Evolutionary conservation across 2,329 filamentous ascomycete genomes (phyloP).

Genomic region (Phoma sp.): DNA sequence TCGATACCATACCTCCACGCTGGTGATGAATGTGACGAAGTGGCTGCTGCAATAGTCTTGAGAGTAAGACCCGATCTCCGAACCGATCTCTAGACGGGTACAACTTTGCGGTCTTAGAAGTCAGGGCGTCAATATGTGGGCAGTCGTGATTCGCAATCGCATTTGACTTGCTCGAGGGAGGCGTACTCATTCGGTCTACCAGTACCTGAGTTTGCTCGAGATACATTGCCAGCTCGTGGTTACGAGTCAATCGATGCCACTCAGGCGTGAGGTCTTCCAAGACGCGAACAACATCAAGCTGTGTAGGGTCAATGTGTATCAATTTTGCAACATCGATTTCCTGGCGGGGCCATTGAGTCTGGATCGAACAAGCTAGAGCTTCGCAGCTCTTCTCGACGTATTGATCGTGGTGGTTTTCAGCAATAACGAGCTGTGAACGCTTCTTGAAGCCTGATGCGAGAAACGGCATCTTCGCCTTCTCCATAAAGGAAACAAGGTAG

Average conservation of each 20-base stretch:
- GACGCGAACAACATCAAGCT: constrained; percentile 50
- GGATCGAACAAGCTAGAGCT: constrained; percentile 51
- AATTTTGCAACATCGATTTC: constrained; percentile 44
- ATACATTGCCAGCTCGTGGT: constrained; percentile 55
- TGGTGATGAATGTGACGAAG: not conserved
- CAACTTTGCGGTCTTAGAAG: not conserved
- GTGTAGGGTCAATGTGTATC: constrained; percentile 22
- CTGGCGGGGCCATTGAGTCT: constrained; percentile 47
- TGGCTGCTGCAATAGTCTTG: not conserved
- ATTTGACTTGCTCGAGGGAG: not conserved
- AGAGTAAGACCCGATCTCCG: not conserved
- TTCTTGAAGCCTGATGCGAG: constrained; percentile 35
- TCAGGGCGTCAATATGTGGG: not conserved
- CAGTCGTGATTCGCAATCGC: not conserved
- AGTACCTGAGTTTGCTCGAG: constrained; percentile 53
- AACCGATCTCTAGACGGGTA: not conserved
- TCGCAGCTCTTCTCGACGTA: constrained; percentile 41
- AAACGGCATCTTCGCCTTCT: constrained; percentile 38
- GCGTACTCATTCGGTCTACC: constrained; percentile 7
- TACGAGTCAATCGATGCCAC: constrained; percentile 59
- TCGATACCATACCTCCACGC: not conserved
- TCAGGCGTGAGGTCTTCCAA: constrained; percentile 51
- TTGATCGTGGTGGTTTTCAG: constrained; percentile 27
- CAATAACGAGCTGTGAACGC: constrained; percentile 37
- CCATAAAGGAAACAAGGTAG: constrained; percentile 11